Evolutionary conservation across 768 basidiomycete species (phyloP), one percentile per base, ranked within the genome.

Genomic region (Flagelloscypha sp.): DNA sequence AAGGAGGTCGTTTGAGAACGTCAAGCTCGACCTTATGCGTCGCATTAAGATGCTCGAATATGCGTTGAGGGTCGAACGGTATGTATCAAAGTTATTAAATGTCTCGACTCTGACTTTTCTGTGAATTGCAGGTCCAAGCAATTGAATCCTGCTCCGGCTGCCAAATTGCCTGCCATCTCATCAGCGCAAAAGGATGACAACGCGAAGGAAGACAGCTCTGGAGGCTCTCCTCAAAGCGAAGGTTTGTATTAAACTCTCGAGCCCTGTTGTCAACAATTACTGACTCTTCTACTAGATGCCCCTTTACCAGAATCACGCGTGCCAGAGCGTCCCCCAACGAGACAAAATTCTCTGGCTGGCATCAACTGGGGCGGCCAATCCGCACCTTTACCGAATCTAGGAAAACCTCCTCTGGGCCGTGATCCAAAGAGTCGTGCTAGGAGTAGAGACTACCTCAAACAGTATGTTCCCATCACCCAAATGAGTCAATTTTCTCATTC

Each of bases 1-100:
- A 47, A 71, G 81, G 24, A 63, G 82, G 32, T 81, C 79, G 0
- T 80, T 78, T 35, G 83, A 84, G 52, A 84, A 83, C 46, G 69
- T 81, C 40, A 75, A 81, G 51, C 62, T 77, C 35, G 83, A 84
- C 51, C 63, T 84, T 22, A 70, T 78, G 61, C 66, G 81, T 28
- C 67, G 82, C 33, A 81, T 84, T 49, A 82, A 81, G 65, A 82
- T 84, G 82, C 65, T 84, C 29, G 82, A 84, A 52, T 82, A 78
- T 48, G 82, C 82, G 5, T 61, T 84, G 20, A 64, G 79, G 13
- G 69, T 79, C 48, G 82, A 84, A 54, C 67, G 82, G 80, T 82
- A 39, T 51, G 75, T 67, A 23, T n/a, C 42, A 38, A 40, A 24
- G 41, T 30, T 39, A 36, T 38, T 36, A 36, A 40, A n/a, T n/a